Evolutionary conservation across 352 stramenopile species (phyloP), one percentile per base, ranked within the genome.

Genomic region (Phytophthora macrochlamydospora): DNA sequence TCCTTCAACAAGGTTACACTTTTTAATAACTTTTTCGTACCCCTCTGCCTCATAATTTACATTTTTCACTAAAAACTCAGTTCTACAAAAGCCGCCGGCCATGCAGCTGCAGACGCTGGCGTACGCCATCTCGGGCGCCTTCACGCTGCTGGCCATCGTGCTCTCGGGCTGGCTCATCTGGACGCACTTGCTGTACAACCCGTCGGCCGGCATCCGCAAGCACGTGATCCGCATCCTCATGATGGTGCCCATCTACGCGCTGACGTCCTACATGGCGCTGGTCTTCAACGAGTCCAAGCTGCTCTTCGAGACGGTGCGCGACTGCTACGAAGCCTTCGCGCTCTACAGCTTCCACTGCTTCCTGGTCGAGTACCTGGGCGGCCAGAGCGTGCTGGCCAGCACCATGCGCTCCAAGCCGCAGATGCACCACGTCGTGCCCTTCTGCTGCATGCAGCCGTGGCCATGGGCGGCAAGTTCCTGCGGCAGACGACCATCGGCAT

Each of bases 271-370:
- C 65, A 75, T 97, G 46, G 91, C 90, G 66, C 80, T 97, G 32
- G 86, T 94, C 33, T 95, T 95, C 63, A 95, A 96, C 73, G 81
- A 96, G 56, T 84, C 91, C 72, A 93, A 94, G 73, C 81, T 97
- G 61, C 75, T 93, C 45, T 95, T 97, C 59, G 87, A 97, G 83
- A 96, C 87, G 8, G 79, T 97, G 42, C 90, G 93, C 42, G 92
- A 98, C 56, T 94, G 88, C 71, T 98, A 98, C 73, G 93, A 98
- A 64, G 93, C 93, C 11, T 98, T 97, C 61, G 93, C 92, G 53
- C 90, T 98, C 55, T 97, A 97, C 68, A 97, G 85, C 51, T 98
- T 98, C 74, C 85, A 97, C 65, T 96, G 94, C 77, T 98, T 97
- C 62, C 71, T 98, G 24, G 85, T 98, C 51, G 83, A 90, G 66